These are phyloP conservation scores for Trichomonas vaginalis DNA, from an alignment of 208 protist genomes.

Conservation along the genomic window DNA sequence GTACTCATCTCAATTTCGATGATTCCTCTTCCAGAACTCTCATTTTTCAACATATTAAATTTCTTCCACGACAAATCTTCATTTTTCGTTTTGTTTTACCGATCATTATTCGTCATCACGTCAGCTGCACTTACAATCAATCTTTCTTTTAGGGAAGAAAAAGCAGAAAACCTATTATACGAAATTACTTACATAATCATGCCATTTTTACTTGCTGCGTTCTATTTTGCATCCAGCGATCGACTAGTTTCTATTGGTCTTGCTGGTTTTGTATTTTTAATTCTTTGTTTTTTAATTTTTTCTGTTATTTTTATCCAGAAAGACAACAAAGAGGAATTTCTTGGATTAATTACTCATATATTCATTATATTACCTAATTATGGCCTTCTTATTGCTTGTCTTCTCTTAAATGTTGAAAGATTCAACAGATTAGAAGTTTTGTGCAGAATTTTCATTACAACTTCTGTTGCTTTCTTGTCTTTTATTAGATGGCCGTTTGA, in stretches of 20 bases:
- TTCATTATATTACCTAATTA: neutral
- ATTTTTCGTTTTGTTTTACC: neutral
- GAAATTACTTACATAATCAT: neutral
- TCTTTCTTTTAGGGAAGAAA: neutral
- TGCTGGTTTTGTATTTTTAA: neutral
- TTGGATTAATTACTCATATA: neutral
- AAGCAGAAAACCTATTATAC: neutral
- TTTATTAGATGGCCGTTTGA: neutral
- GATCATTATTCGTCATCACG: neutral
- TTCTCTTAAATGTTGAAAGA: neutral
- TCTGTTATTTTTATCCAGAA: neutral
- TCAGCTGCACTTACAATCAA: neutral
- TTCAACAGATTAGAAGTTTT: neutral
- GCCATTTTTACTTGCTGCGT: neutral
- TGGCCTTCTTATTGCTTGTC: neutral
- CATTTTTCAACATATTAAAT: neutral
- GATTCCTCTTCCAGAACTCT: neutral
- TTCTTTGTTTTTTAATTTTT: neutral
- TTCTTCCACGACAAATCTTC: neutral
- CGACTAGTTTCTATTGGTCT: neutral
- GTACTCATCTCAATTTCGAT: neutral
- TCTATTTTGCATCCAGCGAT: neutral
- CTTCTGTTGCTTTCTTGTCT: neutral
- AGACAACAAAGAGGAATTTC: neutral
- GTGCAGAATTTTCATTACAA: neutral